A percentile compares a stretch with the other conserved stretches of the same genome.
These are phyloP conservation scores for Mycena capillaripes DNA, from an alignment of 768 basidiomycete genomes.

Conservation along the genomic window DNA sequence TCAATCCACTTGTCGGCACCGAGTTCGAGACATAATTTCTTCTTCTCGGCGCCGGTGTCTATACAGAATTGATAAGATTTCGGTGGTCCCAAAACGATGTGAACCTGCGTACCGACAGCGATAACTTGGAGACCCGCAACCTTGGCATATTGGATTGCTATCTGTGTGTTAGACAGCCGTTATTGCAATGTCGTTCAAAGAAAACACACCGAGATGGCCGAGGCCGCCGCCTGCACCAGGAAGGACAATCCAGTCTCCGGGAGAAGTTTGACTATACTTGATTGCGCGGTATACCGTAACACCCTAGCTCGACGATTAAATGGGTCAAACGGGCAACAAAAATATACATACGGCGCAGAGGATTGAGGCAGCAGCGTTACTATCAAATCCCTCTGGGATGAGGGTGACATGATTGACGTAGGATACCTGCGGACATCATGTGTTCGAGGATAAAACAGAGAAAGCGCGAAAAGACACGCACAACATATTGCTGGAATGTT, in stretches of 20 bases:
- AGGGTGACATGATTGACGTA: constrained; percentile 82
- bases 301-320: constrained; percentile 57
- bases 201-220: constrained; percentile 76
- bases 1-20: constrained; percentile 88
- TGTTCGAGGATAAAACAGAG: not conserved
- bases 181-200: not conserved
- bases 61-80: not conserved
- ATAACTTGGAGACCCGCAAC: constrained; percentile 85
- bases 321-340: not conserved
- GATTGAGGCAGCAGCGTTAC: constrained; percentile 79
- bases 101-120: constrained; percentile 65
- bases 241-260: constrained; percentile 83
- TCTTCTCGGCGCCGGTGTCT: constrained; percentile 85
- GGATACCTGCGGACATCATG: constrained; percentile 59
- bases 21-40: constrained; percentile 67
- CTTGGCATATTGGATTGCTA: constrained; percentile 85
- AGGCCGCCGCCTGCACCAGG: constrained; percentile 88
- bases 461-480: constrained; percentile 38
- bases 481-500: constrained; percentile 80
- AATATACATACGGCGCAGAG: constrained; percentile 76
- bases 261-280: constrained; percentile 74
- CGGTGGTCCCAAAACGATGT: not conserved
- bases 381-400: constrained; percentile 78
- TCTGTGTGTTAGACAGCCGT: not conserved
- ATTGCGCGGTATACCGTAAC: constrained; percentile 90